phyloP scores from a whole-genome alignment of 805 yeast genomes.

The Kluyveromyces lactis region DNA sequence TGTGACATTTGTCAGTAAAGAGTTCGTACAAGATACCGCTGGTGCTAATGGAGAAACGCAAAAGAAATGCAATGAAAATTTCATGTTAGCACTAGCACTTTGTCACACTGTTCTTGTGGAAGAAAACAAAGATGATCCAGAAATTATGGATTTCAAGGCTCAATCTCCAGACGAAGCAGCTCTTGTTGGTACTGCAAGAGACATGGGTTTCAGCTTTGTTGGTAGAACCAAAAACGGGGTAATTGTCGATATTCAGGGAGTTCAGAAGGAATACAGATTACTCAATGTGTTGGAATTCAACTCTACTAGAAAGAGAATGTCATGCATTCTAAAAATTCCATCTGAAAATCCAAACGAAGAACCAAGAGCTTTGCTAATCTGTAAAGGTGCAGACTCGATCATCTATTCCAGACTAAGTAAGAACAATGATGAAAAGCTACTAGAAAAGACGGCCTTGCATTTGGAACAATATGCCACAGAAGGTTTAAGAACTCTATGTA shows the following conservation, averaged over 20 bases:
- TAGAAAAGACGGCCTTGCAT: constrained; percentile 61
- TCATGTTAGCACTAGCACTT: constrained; percentile 66
- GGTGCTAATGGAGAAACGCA: constrained; percentile 41
- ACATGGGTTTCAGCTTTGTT: constrained; percentile 60
- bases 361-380: constrained; percentile 56
- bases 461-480: constrained; percentile 74
- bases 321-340: constrained; percentile 69
- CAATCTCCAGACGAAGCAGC: constrained; percentile 89
- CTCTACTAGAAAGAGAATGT: constrained; percentile 83
- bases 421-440: constrained; percentile 38
- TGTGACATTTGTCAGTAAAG: constrained; percentile 60
- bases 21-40: constrained; percentile 52
- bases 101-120: constrained; percentile 77
- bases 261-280: constrained; percentile 59
- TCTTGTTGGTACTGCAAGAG: constrained; percentile 71
- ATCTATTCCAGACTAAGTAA: constrained; percentile 56
- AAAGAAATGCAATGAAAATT: constrained; percentile 55
- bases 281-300: constrained; percentile 69
- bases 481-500: constrained; percentile 75
- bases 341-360: constrained; percentile 35
- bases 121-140: constrained; percentile 51
- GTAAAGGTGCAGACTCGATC: constrained; percentile 82
- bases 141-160: constrained; percentile 52
- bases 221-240: constrained; percentile 63
- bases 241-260: constrained; percentile 61